Evolutionary conservation across 148 eudicot genomes (phyloP).

Genomic region (Persicaria maculosa): DNA sequence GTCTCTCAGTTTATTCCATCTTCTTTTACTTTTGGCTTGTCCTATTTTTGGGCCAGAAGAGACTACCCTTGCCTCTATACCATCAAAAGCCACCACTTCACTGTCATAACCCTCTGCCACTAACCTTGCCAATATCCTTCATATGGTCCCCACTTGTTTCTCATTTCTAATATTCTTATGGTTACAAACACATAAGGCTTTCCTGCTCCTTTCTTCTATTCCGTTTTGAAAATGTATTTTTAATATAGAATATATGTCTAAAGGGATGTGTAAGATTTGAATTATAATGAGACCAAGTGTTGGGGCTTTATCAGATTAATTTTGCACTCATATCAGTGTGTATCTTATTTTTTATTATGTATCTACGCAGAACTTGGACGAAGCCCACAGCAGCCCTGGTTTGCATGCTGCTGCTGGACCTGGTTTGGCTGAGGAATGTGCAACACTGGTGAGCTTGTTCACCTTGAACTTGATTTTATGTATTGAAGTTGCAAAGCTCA

Average conservation of each 20-base stretch:
- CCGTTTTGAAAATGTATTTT: background rate
- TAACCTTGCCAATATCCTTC: too few relatives aligned
- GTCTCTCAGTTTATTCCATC: too few relatives aligned
- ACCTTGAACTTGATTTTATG: constrained; percentile 5
- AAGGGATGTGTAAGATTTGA: background rate
- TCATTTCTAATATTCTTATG: too few relatives aligned
- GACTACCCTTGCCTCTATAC: too few relatives aligned
- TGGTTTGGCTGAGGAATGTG: constrained; percentile 95
- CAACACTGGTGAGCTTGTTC: constrained; percentile 57
- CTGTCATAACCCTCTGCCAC: too few relatives aligned
- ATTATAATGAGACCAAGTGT: background rate
- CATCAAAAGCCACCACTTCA: too few relatives aligned
- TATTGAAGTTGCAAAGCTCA: background rate
- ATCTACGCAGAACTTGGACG: constrained; percentile 73
- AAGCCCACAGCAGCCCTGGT: constrained; percentile 96
- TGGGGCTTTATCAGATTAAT: background rate
- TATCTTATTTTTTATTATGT: background rate
- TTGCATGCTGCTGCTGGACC: constrained; percentile 98
- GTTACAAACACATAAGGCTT: too few relatives aligned
- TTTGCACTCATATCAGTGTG: background rate
- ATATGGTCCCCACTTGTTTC: too few relatives aligned
- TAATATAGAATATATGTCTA: background rate
- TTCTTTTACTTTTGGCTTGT: too few relatives aligned
- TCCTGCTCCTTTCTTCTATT: background rate
- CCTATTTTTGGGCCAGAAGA: too few relatives aligned